Conservation (phyloP, 108 stramenopile genomes). For the Nannochloropsis salina region DNA sequence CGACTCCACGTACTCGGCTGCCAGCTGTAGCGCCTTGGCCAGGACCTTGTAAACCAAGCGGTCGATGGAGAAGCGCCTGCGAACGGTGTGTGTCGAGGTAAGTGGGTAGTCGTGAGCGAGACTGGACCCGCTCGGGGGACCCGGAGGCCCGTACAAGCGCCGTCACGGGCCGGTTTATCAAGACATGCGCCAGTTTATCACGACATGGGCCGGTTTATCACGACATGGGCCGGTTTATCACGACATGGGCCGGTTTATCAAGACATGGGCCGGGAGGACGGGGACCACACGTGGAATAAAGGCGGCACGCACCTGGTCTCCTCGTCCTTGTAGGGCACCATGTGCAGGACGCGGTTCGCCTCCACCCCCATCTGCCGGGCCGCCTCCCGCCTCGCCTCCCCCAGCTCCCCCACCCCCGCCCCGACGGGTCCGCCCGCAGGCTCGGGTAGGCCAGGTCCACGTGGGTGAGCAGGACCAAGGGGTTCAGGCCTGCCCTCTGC, state of each 20-base stretch:
- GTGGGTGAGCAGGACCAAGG: not conserved
- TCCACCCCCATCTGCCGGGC: not conserved
- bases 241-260: no score
- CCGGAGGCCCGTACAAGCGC: no score
- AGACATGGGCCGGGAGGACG: not conserved
- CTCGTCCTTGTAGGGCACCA: not conserved
- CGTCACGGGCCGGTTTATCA: no score
- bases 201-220: not conserved
- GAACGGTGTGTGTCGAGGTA: not conserved
- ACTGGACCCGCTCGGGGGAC: no score
- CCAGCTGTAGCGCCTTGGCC: not conserved
- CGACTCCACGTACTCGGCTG: not conserved
- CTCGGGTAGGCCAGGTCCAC: not conserved
- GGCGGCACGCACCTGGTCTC: not conserved
- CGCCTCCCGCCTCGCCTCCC: not conserved
- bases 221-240: not conserved
- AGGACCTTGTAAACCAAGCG: not conserved
- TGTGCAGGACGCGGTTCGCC: not conserved
- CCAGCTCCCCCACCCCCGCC: not conserved
- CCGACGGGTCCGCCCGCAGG: not conserved
- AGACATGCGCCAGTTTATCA: not conserved
- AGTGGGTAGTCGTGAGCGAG: not conserved
- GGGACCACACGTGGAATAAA: not conserved
- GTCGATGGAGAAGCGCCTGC: not conserved
- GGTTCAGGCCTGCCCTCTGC: not conserved